Base-by-base conservation (phyloP, 73 alveolate genomes). In the Blepharisma stoltei region DNA sequence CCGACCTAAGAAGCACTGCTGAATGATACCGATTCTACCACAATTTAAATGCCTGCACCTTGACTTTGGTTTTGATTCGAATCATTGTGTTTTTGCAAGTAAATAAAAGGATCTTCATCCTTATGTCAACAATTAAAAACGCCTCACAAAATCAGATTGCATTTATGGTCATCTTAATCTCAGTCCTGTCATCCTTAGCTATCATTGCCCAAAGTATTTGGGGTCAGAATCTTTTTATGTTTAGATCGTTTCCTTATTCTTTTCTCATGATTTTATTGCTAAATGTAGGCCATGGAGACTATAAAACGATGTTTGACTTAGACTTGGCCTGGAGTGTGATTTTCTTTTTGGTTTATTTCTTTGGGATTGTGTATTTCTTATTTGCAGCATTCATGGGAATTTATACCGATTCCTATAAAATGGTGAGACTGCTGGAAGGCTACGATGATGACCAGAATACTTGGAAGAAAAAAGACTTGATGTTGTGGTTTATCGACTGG, bases 401-500 rank as follows among this genome's bases (percentile, higher is more conserved):
- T 2, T 60, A 18, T 38, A 9, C 23, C 46, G 73, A 60, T 60
- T n/a, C 73, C 23, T 60, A 60, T 60, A 60, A 60, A 25, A 25
- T 60, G n/a, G 46, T 25, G 0, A 14, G 73, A 47, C 73, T 60
- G 0, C 48, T 20, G 11, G 73, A 60, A 25, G 73, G 73, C 1
- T 60, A 60, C 23, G 46, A n/a, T 14, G 73, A 60, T 60, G 46
- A 60, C 23, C n/a, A n/a, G 4, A 60, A n/a, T 2, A 60, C 73
- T 38, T 60, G 73, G 73, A 60, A 14, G 11, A 18, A 14, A 18
- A 60, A 60, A 9, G 37, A 18, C 47, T 3, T 60, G 18, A 14
- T 60, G 73, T 14, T 60, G 73, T 60, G 73, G 73, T 0, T 60
- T 1, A 25, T 60, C 23, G 73, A 60, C 45, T 60, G 73, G 73